A percentile compares a stretch with the other conserved stretches of the same genome.
These are phyloP conservation scores for Arthrobotrys entomopaga DNA, from an alignment of 2,329 filamentous ascomycete species.

Conservation along the genomic window DNA sequence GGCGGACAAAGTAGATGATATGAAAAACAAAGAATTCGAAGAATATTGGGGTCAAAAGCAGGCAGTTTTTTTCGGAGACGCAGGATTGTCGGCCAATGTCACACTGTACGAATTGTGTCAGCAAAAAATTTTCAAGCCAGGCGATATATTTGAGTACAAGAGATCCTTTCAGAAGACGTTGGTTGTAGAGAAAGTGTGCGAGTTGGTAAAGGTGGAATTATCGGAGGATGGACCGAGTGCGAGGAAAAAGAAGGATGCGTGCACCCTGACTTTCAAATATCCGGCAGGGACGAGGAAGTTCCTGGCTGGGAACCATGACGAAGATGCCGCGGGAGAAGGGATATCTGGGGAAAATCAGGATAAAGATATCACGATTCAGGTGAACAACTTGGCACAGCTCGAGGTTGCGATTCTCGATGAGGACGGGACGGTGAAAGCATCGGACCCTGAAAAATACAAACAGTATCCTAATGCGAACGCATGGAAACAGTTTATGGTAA, in stretches of 20 bases:
- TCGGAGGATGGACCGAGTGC: constrained; percentile 10
- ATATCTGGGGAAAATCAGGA: neutral
- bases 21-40: constrained; percentile 54
- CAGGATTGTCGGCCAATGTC: constrained; percentile 39
- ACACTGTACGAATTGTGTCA: constrained; percentile 49
- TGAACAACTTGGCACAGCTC: constrained; percentile 43
- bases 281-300: constrained; percentile 38
- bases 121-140: constrained; percentile 33
- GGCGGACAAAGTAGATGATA: constrained; percentile 41
- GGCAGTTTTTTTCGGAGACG: constrained; percentile 47
- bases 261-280: constrained; percentile 37
- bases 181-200: constrained; percentile 47
- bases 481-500: constrained; percentile 48
- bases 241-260: constrained; percentile 50
- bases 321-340: constrained; percentile 13
- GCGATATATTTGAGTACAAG: constrained; percentile 51
- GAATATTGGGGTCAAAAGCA: constrained; percentile 55
- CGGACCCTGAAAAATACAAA: constrained; percentile 44
- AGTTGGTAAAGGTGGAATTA: constrained; percentile 20
- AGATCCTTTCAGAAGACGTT: constrained; percentile 29
- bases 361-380: constrained; percentile 29
- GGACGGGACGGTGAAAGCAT: constrained; percentile 50
- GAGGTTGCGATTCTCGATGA: constrained; percentile 47
- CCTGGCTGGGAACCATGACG: neutral
- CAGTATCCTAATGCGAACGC: constrained; percentile 47